Evolutionary conservation across 208 protist species (phyloP).

Genomic region (Crithidia expoeki): DNA sequence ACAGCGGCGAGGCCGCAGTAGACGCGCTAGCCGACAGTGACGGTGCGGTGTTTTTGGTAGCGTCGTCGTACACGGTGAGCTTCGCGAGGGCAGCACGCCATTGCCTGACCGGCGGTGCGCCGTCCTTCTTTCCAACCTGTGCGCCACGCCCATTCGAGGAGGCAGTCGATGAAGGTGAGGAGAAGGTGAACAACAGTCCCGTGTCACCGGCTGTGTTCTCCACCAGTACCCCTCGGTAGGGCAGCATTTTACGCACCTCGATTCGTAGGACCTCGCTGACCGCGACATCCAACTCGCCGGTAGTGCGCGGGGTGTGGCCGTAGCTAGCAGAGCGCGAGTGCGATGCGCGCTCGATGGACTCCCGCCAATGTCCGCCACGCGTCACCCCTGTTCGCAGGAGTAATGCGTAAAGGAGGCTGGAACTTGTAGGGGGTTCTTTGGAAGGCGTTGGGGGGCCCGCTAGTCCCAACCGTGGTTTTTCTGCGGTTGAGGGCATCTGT

Average conservation of each 20-base stretch:
- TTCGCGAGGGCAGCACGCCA: conserved; percentile 3
- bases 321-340: conserved; percentile 18
- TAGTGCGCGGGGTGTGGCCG: conserved; percentile 3
- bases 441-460: background rate
- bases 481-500: background rate
- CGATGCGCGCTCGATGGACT: conserved; percentile 5
- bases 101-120: background rate
- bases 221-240: conserved; percentile 19
- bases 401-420: conserved; percentile 23
- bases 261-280: conserved; percentile 7
- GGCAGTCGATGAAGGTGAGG: background rate
- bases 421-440: background rate
- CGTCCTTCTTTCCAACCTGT: background rate
- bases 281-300: conserved; percentile 4
- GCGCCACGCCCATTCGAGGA: background rate
- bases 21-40: background rate
- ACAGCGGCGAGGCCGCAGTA: background rate
- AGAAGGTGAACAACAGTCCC: background rate
- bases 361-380: background rate
- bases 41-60: background rate
- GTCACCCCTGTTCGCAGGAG: conserved; percentile 6
- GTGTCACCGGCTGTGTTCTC: conserved; percentile 1
- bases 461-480: background rate
- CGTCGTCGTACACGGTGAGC: background rate
- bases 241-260: conserved; percentile 18